Evolutionary conservation across 176 grass and related monocot genomes (phyloP).

Genomic region (Eremochloa ophiuroides): DNA sequence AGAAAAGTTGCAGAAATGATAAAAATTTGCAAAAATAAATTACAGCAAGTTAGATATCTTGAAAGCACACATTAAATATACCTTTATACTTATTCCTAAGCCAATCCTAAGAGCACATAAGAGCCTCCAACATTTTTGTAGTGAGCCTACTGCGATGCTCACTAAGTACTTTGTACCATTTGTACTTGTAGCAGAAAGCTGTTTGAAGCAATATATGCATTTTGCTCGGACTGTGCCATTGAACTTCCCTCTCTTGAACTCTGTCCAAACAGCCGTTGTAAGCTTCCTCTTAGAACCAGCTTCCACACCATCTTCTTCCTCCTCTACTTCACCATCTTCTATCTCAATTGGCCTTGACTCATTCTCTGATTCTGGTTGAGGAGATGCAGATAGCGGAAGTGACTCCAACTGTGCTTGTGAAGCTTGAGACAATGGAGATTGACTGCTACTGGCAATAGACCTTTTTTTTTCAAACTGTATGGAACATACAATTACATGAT

Average conservation of each 20-base stretch:
- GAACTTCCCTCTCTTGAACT: background rate
- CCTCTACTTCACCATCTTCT: background rate
- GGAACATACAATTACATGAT: too few relatives aligned
- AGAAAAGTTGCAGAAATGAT: too few relatives aligned
- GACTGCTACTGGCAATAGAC: background rate
- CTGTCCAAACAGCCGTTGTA: too few relatives aligned
- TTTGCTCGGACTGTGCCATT: background rate
- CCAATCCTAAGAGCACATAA: too few relatives aligned
- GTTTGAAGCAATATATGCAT: background rate
- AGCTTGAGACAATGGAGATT: background rate
- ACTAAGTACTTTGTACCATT: background rate
- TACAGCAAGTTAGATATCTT: too few relatives aligned
- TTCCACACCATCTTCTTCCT: background rate
- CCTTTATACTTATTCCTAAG: too few relatives aligned
- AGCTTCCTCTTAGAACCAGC: too few relatives aligned
- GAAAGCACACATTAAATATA: too few relatives aligned
- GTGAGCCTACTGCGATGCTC: too few relatives aligned
- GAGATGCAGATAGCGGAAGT: background rate
- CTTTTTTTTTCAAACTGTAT: background rate
- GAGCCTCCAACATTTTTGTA: too few relatives aligned
- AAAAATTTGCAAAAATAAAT: too few relatives aligned
- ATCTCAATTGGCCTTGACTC: background rate
- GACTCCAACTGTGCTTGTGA: background rate
- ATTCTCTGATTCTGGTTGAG: background rate
- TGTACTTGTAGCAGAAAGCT: background rate